These are phyloP conservation scores for Lentinula guzmanii DNA, from an alignment of 768 basidiomycete species.

Conservation along the genomic window DNA sequence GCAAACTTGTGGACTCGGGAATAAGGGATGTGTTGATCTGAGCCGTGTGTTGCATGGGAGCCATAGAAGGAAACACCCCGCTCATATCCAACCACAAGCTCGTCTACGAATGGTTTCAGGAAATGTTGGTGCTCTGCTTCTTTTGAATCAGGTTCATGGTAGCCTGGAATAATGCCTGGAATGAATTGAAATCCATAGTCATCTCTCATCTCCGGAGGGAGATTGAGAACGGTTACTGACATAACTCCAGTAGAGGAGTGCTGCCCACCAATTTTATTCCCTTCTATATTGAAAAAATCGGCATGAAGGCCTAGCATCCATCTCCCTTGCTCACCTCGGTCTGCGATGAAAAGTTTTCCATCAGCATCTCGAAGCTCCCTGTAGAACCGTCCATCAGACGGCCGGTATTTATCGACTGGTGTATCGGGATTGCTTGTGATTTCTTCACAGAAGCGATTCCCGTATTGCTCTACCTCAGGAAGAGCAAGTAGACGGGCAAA, in stretches of 20 bases:
- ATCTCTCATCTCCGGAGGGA: not conserved
- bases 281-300: slow-evolving; percentile 5
- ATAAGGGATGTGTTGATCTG: not conserved
- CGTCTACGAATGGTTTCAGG: not conserved
- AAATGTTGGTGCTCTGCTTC: slow-evolving; percentile 6
- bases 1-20: slow-evolving; percentile 4
- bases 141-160: not conserved
- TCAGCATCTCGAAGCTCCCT: not conserved
- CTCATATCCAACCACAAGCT: not conserved
- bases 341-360: not conserved
- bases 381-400: not conserved
- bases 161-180: slow-evolving; percentile 4
- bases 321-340: slow-evolving; percentile 2
- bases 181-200: slow-evolving; percentile 3
- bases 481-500: slow-evolving; percentile 1
- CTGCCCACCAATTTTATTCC: not conserved
- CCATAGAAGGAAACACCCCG: not conserved
- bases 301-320: not conserved
- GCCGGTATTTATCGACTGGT: not conserved
- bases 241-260: slow-evolving; percentile 3
- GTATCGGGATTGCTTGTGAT: not conserved
- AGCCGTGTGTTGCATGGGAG: not conserved
- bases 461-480: not conserved
- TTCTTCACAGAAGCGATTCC: not conserved
- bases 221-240: slow-evolving; percentile 4